These are phyloP conservation scores for Cinnamomum micranthum DNA, from an alignment of 164 flowering plant genomes.

Conservation along the genomic window DNA sequence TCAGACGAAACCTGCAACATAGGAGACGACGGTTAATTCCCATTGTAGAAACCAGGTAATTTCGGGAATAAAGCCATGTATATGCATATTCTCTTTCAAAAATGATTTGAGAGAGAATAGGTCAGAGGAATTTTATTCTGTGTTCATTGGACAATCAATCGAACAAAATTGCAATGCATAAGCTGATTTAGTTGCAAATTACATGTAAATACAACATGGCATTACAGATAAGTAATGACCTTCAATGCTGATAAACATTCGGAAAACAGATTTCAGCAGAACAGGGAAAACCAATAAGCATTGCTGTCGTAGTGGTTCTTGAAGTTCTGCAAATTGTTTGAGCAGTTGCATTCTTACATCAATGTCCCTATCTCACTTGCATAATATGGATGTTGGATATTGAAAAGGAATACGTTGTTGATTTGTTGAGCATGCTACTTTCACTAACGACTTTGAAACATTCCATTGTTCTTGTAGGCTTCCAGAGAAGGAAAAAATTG, in stretches of 20 bases:
- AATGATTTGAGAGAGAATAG: neutral
- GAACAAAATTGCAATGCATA: too few relatives aligned
- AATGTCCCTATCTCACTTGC: neutral
- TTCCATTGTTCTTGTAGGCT: conserved; percentile 35
- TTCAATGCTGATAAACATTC: too few relatives aligned
- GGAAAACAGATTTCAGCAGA: too few relatives aligned
- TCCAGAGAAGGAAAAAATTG: conserved; percentile 62
- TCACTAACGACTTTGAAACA: neutral
- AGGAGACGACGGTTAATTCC: too few relatives aligned
- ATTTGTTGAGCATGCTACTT: neutral
- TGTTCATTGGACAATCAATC: neutral
- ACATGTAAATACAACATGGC: too few relatives aligned
- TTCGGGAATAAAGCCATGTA: neutral
- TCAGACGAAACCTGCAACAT: too few relatives aligned
- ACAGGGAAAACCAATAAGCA: too few relatives aligned
- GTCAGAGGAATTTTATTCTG: neutral
- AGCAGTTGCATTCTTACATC: neutral
- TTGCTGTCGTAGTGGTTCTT: too few relatives aligned
- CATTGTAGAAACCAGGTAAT: too few relatives aligned
- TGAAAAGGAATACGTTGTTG: neutral
- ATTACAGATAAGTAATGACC: too few relatives aligned
- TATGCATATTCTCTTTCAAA: neutral
- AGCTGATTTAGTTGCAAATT: too few relatives aligned
- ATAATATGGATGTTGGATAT: neutral
- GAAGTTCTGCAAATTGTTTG: neutral